These are phyloP conservation scores for Aspergillus haitiensis DNA, from an alignment of 495 filamentous ascomycete species.

Conservation along the genomic window DNA sequence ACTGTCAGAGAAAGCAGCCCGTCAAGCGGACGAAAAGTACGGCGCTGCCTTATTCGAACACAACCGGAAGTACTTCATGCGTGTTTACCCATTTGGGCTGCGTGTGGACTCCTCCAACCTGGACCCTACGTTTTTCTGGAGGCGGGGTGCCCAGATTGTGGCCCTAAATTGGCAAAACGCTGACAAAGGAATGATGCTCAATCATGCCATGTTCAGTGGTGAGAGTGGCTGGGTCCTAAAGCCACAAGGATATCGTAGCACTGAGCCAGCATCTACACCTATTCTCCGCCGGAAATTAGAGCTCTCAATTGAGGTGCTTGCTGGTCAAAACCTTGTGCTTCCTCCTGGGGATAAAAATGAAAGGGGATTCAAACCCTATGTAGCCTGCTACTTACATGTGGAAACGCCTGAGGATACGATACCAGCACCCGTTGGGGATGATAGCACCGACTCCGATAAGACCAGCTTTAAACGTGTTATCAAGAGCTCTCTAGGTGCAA, in stretches of 20 bases:
- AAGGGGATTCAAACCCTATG: constrained; percentile 68
- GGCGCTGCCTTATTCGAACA: constrained; percentile 69
- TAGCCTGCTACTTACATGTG: constrained; percentile 81
- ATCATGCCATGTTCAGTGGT: constrained; percentile 85
- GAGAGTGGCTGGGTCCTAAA: constrained; percentile 84
- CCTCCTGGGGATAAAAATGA: constrained; percentile 52
- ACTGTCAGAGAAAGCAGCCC: constrained; percentile 75
- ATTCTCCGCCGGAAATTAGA: constrained; percentile 37
- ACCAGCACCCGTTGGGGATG: constrained; percentile 33
- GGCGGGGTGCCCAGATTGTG: constrained; percentile 85
- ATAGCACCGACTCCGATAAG: constrained; percentile 47
- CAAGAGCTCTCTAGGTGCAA: constrained; percentile 56
- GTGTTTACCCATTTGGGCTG: constrained; percentile 81
- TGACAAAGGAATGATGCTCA: constrained; percentile 94
- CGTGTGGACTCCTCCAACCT: constrained; percentile 83
- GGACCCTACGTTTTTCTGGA: constrained; percentile 81
- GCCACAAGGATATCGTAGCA: constrained; percentile 63
- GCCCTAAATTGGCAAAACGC: constrained; percentile 93
- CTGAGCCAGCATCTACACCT: constrained; percentile 22
- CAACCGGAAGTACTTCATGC: constrained; percentile 82
- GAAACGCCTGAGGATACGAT: constrained; percentile 51
- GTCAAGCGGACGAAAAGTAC: constrained; percentile 64
- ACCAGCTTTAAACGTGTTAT: constrained; percentile 69
- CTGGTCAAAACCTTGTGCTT: constrained; percentile 53
- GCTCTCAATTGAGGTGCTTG: constrained; percentile 52